Percentiles rank a stretch among this genome's conserved stretches.
Conservation (phyloP, 164 flowering plant genomes). For the Chloranthus sessilifolius region DNA sequence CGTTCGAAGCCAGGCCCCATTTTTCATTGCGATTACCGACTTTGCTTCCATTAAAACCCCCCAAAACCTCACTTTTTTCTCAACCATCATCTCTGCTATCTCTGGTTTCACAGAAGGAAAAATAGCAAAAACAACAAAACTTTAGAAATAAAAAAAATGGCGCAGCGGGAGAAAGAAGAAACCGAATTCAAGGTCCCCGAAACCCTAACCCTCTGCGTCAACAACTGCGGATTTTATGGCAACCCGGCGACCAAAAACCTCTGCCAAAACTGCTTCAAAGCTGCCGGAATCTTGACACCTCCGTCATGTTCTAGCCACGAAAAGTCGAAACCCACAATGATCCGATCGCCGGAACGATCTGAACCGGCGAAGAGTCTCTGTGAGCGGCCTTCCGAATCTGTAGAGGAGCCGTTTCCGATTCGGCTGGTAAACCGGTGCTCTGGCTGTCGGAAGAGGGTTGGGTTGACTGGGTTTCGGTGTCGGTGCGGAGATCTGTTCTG, state of each 20-base stretch:
- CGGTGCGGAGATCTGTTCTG: slow-evolving; percentile 52
- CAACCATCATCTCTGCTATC: background rate
- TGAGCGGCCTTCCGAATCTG: background rate
- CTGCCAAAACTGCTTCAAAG: slow-evolving; percentile 31
- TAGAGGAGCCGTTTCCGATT: slow-evolving; percentile 5
- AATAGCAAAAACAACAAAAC: background rate
- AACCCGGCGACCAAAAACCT: slow-evolving; percentile 26
- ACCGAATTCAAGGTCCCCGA: slow-evolving; percentile 33
- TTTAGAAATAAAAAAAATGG: slow-evolving; percentile 11
- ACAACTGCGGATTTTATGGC: slow-evolving; percentile 29
- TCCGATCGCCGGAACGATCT: slow-evolving; percentile 6
- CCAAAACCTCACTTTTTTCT: background rate
- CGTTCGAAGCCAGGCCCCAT: slow-evolving; percentile 10
- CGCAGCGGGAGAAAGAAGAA: slow-evolving; percentile 32
- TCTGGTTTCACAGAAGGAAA: background rate
- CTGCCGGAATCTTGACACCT: slow-evolving; percentile 10
- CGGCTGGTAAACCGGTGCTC: slow-evolving; percentile 37
- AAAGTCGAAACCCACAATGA: slow-evolving; percentile 6
- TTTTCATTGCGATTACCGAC: slow-evolving; percentile 10
- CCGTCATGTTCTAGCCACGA: slow-evolving; percentile 7
- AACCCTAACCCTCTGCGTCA: slow-evolving; percentile 23
- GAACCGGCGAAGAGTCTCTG: slow-evolving; percentile 1
- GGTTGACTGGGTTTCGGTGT: slow-evolving; percentile 45
- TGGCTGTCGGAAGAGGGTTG: slow-evolving; percentile 35
- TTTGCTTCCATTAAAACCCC: background rate